A percentile compares a stretch with the other conserved stretches of the same genome.
phyloP scores from a whole-genome alignment of 148 eudicot genomes.

The Rhododendron ovatum region DNA sequence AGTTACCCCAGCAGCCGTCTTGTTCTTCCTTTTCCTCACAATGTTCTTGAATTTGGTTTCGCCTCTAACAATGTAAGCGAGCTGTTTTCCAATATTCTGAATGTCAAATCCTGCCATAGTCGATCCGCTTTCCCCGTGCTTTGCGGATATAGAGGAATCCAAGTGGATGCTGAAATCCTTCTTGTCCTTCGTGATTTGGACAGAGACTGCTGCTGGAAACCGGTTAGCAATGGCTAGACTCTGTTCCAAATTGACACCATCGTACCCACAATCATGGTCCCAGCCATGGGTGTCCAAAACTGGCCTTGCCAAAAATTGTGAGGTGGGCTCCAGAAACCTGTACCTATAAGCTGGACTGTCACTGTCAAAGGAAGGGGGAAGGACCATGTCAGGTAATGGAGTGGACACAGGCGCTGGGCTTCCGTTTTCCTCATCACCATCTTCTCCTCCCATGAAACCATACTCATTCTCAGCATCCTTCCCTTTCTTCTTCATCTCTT shows the following conservation, averaged over 20 bases:
- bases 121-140: constrained; percentile 76
- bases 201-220: constrained; percentile 59
- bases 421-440: constrained; percentile 49
- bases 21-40: constrained; percentile 48
- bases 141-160: constrained; percentile 81
- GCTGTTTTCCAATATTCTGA: constrained; percentile 80
- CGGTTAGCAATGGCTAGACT: constrained; percentile 58
- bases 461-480: constrained; percentile 31
- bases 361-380: constrained; percentile 89
- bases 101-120: constrained; percentile 81
- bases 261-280: constrained; percentile 99
- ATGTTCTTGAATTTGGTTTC: constrained; percentile 67
- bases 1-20: constrained; percentile 66
- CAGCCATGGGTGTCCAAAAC: constrained; percentile 93
- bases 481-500: constrained; percentile 62
- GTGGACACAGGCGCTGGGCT: constrained; percentile 81
- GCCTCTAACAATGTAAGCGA: constrained; percentile 65
- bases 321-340: constrained; percentile 87
- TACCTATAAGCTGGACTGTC: constrained; percentile 85
- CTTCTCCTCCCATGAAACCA: constrained; percentile 53
- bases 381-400: constrained; percentile 91
- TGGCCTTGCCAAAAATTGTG: constrained; percentile 86
- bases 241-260: constrained; percentile 89
- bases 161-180: constrained; percentile 79
- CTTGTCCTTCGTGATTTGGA: constrained; percentile 85